Percentiles rank a stretch among this genome's conserved stretches.
Conservation (phyloP, 148 eudicot genomes). For the Camellia lanceoleosa region DNA sequence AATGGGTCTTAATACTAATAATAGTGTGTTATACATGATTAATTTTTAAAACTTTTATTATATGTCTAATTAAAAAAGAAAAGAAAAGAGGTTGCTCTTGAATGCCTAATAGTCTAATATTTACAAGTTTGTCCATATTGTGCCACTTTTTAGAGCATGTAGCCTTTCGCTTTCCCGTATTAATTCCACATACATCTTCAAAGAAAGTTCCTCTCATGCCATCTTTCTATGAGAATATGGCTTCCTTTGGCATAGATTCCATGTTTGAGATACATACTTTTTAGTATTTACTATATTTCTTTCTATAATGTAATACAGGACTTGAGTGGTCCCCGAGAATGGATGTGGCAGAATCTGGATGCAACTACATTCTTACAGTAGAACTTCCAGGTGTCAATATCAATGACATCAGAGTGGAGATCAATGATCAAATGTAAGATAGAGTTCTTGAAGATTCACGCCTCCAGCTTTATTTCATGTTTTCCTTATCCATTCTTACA, state of each 20-base stretch:
- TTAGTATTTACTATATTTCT: background rate
- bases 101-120: too few relatives aligned
- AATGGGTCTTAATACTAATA: too few relatives aligned
- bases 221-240: background rate
- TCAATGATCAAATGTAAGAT: slow-evolving; percentile 50
- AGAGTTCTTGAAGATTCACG: background rate
- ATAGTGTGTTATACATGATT: too few relatives aligned
- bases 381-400: slow-evolving; percentile 78
- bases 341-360: slow-evolving; percentile 64
- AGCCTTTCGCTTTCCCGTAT: too few relatives aligned
- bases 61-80: too few relatives aligned
- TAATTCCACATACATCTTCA: too few relatives aligned
- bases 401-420: slow-evolving; percentile 65
- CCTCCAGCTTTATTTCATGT: background rate
- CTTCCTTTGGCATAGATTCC: background rate
- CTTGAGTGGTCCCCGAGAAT: slow-evolving; percentile 64
- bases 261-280: background rate
- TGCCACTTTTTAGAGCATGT: too few relatives aligned
- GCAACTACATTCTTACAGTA: slow-evolving; percentile 41
- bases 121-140: too few relatives aligned
- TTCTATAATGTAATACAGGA: slow-evolving; percentile 27
- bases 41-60: too few relatives aligned
- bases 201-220: too few relatives aligned
- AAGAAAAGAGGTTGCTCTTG: background rate
- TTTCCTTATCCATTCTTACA: background rate